Conservation (phyloP, 306 rosid species). For the Rosa rugosa region DNA sequence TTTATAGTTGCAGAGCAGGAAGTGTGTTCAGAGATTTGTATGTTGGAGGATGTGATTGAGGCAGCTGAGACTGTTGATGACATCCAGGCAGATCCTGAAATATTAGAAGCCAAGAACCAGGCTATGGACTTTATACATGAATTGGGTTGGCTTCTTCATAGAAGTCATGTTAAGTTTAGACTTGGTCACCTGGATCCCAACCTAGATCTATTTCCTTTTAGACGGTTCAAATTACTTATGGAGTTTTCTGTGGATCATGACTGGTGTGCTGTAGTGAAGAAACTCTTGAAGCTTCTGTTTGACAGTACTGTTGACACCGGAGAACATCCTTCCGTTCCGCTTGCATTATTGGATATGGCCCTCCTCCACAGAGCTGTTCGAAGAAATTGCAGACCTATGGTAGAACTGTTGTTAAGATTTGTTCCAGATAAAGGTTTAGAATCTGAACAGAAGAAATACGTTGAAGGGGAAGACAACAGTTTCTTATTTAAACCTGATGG, state of each 20-base stretch:
- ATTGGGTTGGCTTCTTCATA: conserved; percentile 95
- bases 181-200: conserved; percentile 60
- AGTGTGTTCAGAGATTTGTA: conserved; percentile 77
- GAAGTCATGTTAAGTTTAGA: conserved; percentile 54
- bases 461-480: conserved; percentile 25
- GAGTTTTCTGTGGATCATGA: conserved; percentile 85
- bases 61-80: conserved; percentile 41
- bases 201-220: conserved; percentile 52
- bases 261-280: conserved; percentile 85
- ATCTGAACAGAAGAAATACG: conserved; percentile 40
- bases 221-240: conserved; percentile 72
- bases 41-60: conserved; percentile 65
- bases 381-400: conserved; percentile 68
- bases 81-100: conserved; percentile 33
- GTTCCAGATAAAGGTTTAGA: conserved; percentile 39
- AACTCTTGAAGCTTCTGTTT: conserved; percentile 60
- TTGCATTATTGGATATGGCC: conserved; percentile 63
- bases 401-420: conserved; percentile 66
- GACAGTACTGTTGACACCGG: conserved; percentile 66
- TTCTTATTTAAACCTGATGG: conserved; percentile 74
- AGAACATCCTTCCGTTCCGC: conserved; percentile 49
- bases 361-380: conserved; percentile 85
- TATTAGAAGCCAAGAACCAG: conserved; percentile 56
- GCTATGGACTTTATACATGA: conserved; percentile 80
- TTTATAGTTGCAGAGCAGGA: conserved; percentile 87